Evolutionary conservation across 192 early-diverging fungal genomes (phyloP), one percentile per base, ranked within the genome.

Genomic region (Coemansia sp.): DNA sequence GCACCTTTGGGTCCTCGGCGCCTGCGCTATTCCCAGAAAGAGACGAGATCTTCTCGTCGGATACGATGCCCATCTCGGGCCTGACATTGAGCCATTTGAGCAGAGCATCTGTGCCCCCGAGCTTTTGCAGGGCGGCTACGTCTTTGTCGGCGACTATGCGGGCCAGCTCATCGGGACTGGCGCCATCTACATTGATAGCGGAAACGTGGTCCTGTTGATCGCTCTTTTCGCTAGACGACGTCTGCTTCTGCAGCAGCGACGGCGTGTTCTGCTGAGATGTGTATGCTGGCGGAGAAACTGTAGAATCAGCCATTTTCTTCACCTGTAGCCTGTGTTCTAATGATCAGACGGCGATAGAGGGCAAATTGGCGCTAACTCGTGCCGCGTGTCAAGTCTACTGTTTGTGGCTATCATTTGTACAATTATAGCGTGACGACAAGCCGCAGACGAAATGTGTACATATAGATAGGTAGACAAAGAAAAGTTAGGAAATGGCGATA

Each of bases 141-240:
- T 74, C 71, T 28, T 79, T 79, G 64, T 79, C 76, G 22, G 58
- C 66, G 4, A 79, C 69, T 69, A 79, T 70, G 20, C 24, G 49
- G 23, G 76, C 52, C n/a, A 79, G 57, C 57, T 47, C 30, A 6
- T 69, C 68, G 3, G 68, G 59, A 30, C 63, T 62, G 13, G 32
- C 25, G 24, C 46, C 28, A 39, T 57, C 28, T 39, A 61, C 13
- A 51, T n/a, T 27, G 48, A 58, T 2, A 13, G 55, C 18, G 7
- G 35, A 19, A 5, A 25, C 36, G 18, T 58, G 55, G 5, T 25
- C 51, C 10, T 59, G 56, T 6, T 20, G 35, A n/a, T n/a, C 35
- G 49, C 24, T 25, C 18, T 54, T 54, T 42, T 53, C 58, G 39
- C 57, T 54, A 13, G 39, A 20, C 27, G 32, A 18, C n/a, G 23